Conservation (phyloP, 2,329 filamentous ascomycete genomes). For the Dryadomyces quercivorus region DNA sequence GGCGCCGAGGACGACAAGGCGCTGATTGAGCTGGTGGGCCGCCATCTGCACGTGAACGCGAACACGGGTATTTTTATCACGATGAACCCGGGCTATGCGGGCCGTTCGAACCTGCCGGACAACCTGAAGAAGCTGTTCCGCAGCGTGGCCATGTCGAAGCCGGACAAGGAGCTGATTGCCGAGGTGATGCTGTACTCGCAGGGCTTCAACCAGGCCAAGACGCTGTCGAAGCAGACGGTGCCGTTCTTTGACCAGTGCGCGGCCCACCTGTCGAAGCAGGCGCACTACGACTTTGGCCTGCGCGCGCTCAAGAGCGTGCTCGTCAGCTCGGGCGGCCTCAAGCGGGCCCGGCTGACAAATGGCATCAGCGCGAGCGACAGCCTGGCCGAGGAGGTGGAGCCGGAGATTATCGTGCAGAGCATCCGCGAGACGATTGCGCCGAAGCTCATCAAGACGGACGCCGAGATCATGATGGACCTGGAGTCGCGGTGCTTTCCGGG, state of each 20-base stretch:
- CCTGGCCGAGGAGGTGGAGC: conserved; percentile 67
- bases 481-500: conserved; percentile 83
- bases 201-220: conserved; percentile 93
- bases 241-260: conserved; percentile 96
- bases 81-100: conserved; percentile 99
- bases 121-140: conserved; percentile 99
- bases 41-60: conserved; percentile 75
- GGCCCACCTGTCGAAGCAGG: conserved; percentile 75
- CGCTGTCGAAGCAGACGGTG: conserved; percentile 86
- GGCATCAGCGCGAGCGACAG: conserved; percentile 29
- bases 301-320: conserved; percentile 97
- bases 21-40: conserved; percentile 77
- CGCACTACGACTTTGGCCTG: conserved; percentile 97
- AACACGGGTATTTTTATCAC: conserved; percentile 99
- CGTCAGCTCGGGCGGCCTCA: conserved; percentile 91
- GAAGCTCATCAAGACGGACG: conserved; percentile 88
- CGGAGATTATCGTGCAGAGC: conserved; percentile 97
- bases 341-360: conserved; percentile 64
- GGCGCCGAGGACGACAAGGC: conserved; percentile 62
- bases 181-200: conserved; percentile 99
- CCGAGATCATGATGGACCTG: conserved; percentile 74
- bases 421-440: conserved; percentile 96
- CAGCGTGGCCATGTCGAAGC: conserved; percentile 98
- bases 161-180: conserved; percentile 97
- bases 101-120: conserved; percentile 93